These are phyloP conservation scores for Fraxinus xanthoxyloides DNA, from an alignment of 305 asterid species.

Conservation along the genomic window DNA sequence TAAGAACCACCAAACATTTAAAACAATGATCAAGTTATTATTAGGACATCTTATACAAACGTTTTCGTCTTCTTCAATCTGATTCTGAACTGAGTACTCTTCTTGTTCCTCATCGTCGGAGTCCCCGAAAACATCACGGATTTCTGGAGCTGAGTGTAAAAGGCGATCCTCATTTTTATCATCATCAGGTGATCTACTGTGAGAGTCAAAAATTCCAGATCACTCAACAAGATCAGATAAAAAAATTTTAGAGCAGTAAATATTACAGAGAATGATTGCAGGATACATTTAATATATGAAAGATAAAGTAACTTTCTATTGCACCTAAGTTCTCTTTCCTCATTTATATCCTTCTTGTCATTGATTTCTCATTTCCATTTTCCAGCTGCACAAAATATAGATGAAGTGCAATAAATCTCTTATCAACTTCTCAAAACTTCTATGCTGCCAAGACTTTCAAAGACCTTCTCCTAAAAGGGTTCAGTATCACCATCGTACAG, in stretches of 20 bases:
- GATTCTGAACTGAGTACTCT: slow-evolving; percentile 56
- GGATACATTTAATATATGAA: not conserved
- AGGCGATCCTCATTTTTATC: slow-evolving; percentile 68
- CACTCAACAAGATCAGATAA: slow-evolving; percentile 10
- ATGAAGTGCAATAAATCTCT: not conserved
- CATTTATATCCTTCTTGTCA: not conserved
- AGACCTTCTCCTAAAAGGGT: not conserved
- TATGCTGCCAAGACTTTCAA: not conserved
- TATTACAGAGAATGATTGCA: not conserved
- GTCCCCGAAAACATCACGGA: slow-evolving; percentile 95
- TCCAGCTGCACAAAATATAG: not conserved
- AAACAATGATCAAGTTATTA: slow-evolving; percentile 15
- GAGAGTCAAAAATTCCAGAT: slow-evolving; percentile 20
- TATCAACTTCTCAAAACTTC: not conserved
- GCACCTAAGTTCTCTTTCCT: not conserved
- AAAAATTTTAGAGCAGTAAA: slow-evolving; percentile 16
- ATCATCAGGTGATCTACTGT: slow-evolving; percentile 54
- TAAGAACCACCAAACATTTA: slow-evolving; percentile 10
- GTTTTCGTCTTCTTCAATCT: slow-evolving; percentile 59
- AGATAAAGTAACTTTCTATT: not conserved
- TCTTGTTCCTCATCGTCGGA: slow-evolving; percentile 87
- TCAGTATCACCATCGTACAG: not conserved
- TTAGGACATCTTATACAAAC: slow-evolving; percentile 39
- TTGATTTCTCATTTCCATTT: not conserved
- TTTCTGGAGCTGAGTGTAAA: slow-evolving; percentile 76